A percentile compares a stretch with the other conserved stretches of the same genome.
Conservation (phyloP, 2,329 filamentous ascomycete species). For the Cladophialophora chaetospira region DNA sequence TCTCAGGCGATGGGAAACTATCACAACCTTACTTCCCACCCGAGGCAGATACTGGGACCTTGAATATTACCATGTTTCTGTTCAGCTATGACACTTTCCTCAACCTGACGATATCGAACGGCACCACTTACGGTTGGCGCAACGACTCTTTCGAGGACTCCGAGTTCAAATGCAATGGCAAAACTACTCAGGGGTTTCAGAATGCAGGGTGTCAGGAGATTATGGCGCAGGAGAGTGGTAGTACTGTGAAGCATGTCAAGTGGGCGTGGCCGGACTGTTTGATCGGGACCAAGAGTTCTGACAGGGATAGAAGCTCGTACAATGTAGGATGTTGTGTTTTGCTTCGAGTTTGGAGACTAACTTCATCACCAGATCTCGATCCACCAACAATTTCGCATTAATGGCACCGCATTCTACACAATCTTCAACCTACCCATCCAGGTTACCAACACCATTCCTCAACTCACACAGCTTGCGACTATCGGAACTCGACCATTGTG, state of each 20-base stretch:
- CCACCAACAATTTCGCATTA: slow-evolving; percentile 69
- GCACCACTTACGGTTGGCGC: slow-evolving; percentile 49
- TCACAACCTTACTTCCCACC: slow-evolving; percentile 58
- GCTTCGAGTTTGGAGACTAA: not conserved
- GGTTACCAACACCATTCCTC: slow-evolving; percentile 64
- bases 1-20: slow-evolving; percentile 66
- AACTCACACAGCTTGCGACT: slow-evolving; percentile 21
- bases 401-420: slow-evolving; percentile 65
- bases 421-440: slow-evolving; percentile 71
- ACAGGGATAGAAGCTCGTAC: slow-evolving; percentile 30
- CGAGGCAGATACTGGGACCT: slow-evolving; percentile 58
- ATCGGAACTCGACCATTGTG: slow-evolving; percentile 14
- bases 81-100: slow-evolving; percentile 63
- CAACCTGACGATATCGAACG: slow-evolving; percentile 70
- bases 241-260: slow-evolving; percentile 73
- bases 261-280: slow-evolving; percentile 73
- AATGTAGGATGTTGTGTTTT: slow-evolving; percentile 8
- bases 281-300: slow-evolving; percentile 56
- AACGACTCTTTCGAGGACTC: slow-evolving; percentile 2
- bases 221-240: slow-evolving; percentile 63
- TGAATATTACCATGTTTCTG: slow-evolving; percentile 68
- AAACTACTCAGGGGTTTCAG: slow-evolving; percentile 30
- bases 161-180: slow-evolving; percentile 37
- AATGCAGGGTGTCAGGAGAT: slow-evolving; percentile 63
- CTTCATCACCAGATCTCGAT: slow-evolving; percentile 61